Evolutionary conservation across 257 asterid genomes (phyloP).

Genomic region (Cinchona pubescens): DNA sequence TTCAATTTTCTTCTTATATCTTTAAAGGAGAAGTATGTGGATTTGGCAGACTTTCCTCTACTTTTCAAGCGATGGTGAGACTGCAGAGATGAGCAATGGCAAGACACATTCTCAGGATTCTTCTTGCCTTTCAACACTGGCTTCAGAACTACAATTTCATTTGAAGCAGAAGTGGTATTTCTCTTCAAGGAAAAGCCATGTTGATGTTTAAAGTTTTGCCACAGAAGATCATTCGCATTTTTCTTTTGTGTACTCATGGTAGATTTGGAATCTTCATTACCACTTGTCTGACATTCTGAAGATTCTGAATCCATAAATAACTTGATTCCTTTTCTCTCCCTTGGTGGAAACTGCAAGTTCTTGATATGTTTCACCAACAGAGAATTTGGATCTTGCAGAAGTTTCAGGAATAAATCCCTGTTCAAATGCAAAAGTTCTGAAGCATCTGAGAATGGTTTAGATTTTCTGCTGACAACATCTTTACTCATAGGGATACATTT

Average conservation of each 20-base stretch:
- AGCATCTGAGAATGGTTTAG: conserved; percentile 53
- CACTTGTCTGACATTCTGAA: conserved; percentile 11
- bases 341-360: conserved; percentile 20
- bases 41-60: conserved; percentile 31
- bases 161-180: conserved; percentile 24
- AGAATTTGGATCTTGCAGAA: conserved; percentile 43
- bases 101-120: conserved; percentile 27
- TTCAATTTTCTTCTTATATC: conserved; percentile 60
- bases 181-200: conserved; percentile 18
- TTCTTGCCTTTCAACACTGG: conserved; percentile 36
- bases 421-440: conserved; percentile 48
- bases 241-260: conserved; percentile 13
- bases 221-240: not conserved
- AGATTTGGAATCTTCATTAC: conserved; percentile 17
- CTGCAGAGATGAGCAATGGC: conserved; percentile 54
- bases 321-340: conserved; percentile 19
- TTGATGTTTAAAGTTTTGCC: conserved; percentile 26
- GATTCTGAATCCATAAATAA: conserved; percentile 11
- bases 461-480: conserved; percentile 27
- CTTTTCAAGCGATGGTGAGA: conserved; percentile 21
- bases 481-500: conserved; percentile 10
- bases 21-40: conserved; percentile 43
- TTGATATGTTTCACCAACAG: conserved; percentile 19
- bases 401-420: conserved; percentile 41
- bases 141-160: conserved; percentile 53